Evolutionary conservation across 495 filamentous ascomycete genomes (phyloP).

Genomic region (Penicillium turbatum): DNA sequence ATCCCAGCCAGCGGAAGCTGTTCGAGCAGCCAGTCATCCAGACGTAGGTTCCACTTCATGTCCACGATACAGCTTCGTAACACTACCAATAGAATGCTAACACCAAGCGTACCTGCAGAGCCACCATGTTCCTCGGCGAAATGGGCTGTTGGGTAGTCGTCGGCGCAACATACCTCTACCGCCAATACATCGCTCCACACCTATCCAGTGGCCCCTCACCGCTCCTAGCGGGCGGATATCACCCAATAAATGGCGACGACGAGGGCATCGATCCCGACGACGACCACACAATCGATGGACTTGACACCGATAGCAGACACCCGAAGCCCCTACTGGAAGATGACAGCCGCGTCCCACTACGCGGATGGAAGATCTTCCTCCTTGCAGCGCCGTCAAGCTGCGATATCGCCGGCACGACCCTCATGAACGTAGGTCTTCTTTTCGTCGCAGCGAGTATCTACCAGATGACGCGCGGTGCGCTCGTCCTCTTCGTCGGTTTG

Average conservation of each 20-base stretch:
- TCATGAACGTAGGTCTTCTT: conserved; percentile 93
- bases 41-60: conserved; percentile 50
- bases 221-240: conserved; percentile 58
- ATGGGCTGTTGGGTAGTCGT: conserved; percentile 90
- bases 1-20: conserved; percentile 57
- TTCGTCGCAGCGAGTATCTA: conserved; percentile 95
- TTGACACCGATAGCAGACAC: conserved; percentile 33
- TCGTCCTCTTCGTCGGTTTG: conserved; percentile 91
- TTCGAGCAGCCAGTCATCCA: conserved; percentile 98
- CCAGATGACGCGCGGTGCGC: conserved; percentile 94
- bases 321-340: conserved; percentile 47
- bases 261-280: conserved; percentile 47
- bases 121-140: conserved; percentile 92
- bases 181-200: conserved; percentile 46
- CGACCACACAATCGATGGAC: conserved; percentile 31
- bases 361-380: conserved; percentile 67
- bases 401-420: conserved; percentile 89
- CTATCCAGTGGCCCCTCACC: conserved; percentile 34
- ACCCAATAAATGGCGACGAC: conserved; percentile 50
- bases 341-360: conserved; percentile 52
- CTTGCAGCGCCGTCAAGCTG: conserved; percentile 86
- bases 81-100: not conserved
- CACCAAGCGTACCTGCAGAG: conserved; percentile 25
- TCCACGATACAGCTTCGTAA: not conserved
- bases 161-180: conserved; percentile 57